Base-by-base conservation (phyloP, 2,329 filamentous ascomycete species). In the Meredithiella fracta region DNA sequence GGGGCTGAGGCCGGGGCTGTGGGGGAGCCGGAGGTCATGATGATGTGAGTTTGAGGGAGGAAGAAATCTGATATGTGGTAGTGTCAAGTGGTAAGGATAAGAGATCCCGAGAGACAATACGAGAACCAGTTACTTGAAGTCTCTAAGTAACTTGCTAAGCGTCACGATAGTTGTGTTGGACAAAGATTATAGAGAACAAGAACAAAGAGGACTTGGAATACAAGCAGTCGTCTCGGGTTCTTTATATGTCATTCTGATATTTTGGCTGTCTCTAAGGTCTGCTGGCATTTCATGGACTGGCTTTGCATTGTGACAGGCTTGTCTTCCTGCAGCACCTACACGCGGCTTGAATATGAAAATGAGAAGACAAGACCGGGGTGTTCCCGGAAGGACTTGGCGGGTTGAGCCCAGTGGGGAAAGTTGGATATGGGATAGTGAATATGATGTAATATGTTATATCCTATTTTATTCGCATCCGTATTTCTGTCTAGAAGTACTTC, bases 1-100 rank as follows among this genome's bases (percentile, higher is more conserved):
- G 61, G 29, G 15, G 26, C 47, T 8, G 47, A 56, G 37, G 49
- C 38, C 3, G 40, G 15, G n/a, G 25, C 23, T n/a, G 31, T 23
- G 42, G 50, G 15, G 20, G 34, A 38, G n/a, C 47, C 37, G 37
- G 14, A 52, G 23, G 25, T 29, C 31, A 54, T 47, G 23, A 15
- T 34, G 14, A 29, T 20, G 20, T 23, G 11, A 34, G 29, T 49
- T 52, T 42, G 23, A 29, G 25, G 40, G 40, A n/a, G n/a, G 40
- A n/a, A 14, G 37, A 14, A 25, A 31, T 20, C 17, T 47, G 20
- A 44, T 44, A 44, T 20, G 11, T 6, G 22, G 44, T 20, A 11
- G 22, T 11, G 25, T 20, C 20, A 20, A 20, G 42, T n/a, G n/a
- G n/a, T 8, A 20, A 47, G 25, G 20, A 14, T 47, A 11, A 20